Conservation (phyloP, 441 rosid genomes). For the Capsella rubella region DNA sequence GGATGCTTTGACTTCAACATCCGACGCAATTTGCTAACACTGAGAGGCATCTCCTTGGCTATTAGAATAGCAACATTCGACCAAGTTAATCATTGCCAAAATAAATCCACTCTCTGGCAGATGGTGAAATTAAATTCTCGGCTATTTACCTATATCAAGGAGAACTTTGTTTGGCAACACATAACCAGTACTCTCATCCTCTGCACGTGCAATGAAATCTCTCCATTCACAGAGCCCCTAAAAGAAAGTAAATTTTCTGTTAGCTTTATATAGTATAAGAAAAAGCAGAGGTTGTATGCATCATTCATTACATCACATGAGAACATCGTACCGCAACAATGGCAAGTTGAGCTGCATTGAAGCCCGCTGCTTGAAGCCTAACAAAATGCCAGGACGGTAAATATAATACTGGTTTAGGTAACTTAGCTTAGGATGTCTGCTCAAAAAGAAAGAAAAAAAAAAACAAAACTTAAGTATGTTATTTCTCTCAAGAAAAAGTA, state of each 20-base stretch:
- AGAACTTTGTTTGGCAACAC: slow-evolving; percentile 92
- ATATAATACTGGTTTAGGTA: slow-evolving; percentile 7
- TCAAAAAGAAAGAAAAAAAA: background rate
- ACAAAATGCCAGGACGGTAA: slow-evolving; percentile 36
- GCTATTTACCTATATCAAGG: slow-evolving; percentile 77
- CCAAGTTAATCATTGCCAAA: slow-evolving; percentile 21
- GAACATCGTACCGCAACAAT: slow-evolving; percentile 72
- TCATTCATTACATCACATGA: slow-evolving; percentile 25
- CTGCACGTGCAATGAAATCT: slow-evolving; percentile 82
- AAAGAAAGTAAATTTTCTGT: slow-evolving; percentile 27
- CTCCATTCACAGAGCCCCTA: slow-evolving; percentile 96
- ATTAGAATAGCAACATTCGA: slow-evolving; percentile 40
- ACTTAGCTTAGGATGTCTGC: slow-evolving; percentile 12
- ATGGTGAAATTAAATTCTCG: slow-evolving; percentile 11
- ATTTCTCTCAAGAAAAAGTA: slow-evolving; percentile 34
- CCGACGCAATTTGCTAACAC: slow-evolving; percentile 64
- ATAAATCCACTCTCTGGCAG: slow-evolving; percentile 11
- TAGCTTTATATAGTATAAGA: slow-evolving; percentile 17
- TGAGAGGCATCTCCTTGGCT: slow-evolving; percentile 93
- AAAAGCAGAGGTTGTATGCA: slow-evolving; percentile 22
- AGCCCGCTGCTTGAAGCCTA: slow-evolving; percentile 81
- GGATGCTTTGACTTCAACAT: slow-evolving; percentile 74
- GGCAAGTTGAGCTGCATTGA: slow-evolving; percentile 85
- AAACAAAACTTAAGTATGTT: slow-evolving; percentile 23
- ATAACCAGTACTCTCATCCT: slow-evolving; percentile 98